Conservation (phyloP, 1,139 yeast species). For the Yamadazyma triangularis region DNA sequence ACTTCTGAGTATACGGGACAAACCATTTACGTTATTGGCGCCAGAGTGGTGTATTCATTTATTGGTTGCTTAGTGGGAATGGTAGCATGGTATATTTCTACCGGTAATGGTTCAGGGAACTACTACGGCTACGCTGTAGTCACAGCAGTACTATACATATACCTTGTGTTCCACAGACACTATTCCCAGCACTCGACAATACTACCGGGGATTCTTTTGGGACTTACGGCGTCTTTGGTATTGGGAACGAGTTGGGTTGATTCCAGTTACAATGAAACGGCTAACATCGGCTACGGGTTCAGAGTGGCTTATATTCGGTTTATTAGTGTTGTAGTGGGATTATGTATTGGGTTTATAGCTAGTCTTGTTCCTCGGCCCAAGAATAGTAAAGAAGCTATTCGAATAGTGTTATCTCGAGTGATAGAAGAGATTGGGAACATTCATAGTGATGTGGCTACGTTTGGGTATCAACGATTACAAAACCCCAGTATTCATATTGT, state of each 20-base stretch:
- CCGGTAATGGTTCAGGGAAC: slow-evolving; percentile 29
- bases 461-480: slow-evolving; percentile 21
- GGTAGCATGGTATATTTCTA: slow-evolving; percentile 35
- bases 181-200: slow-evolving; percentile 26
- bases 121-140: slow-evolving; percentile 31
- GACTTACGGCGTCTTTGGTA: slow-evolving; percentile 28
- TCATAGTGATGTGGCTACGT: slow-evolving; percentile 27
- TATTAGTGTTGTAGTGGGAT: slow-evolving; percentile 27
- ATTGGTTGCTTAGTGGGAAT: slow-evolving; percentile 30
- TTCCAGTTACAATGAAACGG: slow-evolving; percentile 2
- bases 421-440: slow-evolving; percentile 25
- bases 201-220: slow-evolving; percentile 26
- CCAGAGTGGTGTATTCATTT: slow-evolving; percentile 26
- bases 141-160: slow-evolving; percentile 22
- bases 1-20: slow-evolving; percentile 32
- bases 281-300: slow-evolving; percentile 25
- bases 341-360: slow-evolving; percentile 27
- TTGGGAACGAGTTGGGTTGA: slow-evolving; percentile 31
- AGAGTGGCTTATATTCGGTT: slow-evolving; percentile 26
- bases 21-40: slow-evolving; percentile 24
- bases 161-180: slow-evolving; percentile 26
- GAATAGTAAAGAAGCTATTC: slow-evolving; percentile 25
- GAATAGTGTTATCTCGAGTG: slow-evolving; percentile 21
- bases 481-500: slow-evolving; percentile 18
- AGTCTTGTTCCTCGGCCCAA: slow-evolving; percentile 28